A percentile compares a stretch with the other conserved stretches of the same genome.
Conservation (phyloP, 805 yeast species). For the Schwanniomyces polymorphus region DNA sequence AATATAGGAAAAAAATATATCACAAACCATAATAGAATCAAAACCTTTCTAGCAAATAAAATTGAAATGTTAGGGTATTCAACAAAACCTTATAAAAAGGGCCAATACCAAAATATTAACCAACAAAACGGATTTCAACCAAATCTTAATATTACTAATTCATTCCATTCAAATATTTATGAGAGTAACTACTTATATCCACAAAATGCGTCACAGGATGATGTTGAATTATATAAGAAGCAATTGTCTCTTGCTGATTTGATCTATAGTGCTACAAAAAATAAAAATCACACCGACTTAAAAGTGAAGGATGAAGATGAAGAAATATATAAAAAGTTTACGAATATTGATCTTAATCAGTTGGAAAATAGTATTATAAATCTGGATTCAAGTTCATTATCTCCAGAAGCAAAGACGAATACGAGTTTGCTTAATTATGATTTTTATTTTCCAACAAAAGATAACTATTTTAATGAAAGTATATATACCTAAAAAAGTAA, state of each 20-base stretch:
- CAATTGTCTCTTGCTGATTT: neutral
- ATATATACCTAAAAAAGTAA: no score
- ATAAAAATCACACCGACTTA: neutral
- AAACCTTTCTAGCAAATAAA: constrained; percentile 20
- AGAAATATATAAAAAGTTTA: neutral
- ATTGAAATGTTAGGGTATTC: constrained; percentile 22
- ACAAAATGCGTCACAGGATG: neutral
- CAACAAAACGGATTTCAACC: neutral
- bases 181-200: neutral
- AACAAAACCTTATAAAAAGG: neutral
- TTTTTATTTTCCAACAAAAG: no score
- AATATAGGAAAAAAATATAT: constrained; percentile 1
- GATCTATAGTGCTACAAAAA: neutral
- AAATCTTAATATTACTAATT: neutral
- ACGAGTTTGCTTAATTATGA: no score
- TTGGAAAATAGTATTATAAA: neutral
- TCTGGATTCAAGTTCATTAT: neutral
- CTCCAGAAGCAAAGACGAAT: neutral
- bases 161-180: neutral
- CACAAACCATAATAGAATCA: constrained; percentile 18
- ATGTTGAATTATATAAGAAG: neutral
- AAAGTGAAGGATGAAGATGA: neutral
- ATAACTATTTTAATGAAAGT: no score
- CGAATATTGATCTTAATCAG: neutral
- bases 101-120: neutral